A percentile compares a stretch with the other conserved stretches of the same genome.
Conservation (phyloP, 1,139 yeast species). For the Yamadazyma sp. region DNA sequence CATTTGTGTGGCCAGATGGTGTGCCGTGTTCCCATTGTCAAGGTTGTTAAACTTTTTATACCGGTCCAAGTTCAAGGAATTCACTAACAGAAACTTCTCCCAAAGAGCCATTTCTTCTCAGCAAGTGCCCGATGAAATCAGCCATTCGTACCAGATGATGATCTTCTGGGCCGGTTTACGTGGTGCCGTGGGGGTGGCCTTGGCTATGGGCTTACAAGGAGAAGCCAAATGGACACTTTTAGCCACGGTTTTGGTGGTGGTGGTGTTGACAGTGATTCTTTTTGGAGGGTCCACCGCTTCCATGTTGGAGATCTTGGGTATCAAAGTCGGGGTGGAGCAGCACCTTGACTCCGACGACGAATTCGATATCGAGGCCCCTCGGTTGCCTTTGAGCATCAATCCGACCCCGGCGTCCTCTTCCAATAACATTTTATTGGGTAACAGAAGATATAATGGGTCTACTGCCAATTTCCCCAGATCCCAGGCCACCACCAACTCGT, state of each 20-base stretch:
- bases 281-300: constrained; percentile 99
- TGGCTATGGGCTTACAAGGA: constrained; percentile 97
- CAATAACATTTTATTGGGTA: constrained; percentile 25
- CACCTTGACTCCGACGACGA: constrained; percentile 81
- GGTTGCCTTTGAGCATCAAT: constrained; percentile 29
- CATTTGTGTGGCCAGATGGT: constrained; percentile 95
- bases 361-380: constrained; percentile 84
- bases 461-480: constrained; percentile 7
- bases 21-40: constrained; percentile 94
- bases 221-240: constrained; percentile 85
- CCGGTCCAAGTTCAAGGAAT: constrained; percentile 51
- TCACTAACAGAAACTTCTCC: constrained; percentile 31
- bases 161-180: constrained; percentile 99
- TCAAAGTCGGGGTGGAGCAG: constrained; percentile 86
- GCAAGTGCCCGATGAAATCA: constrained; percentile 80
- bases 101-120: constrained; percentile 41
- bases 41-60: constrained; percentile 78
- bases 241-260: constrained; percentile 95
- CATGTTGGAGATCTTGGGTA: constrained; percentile 92
- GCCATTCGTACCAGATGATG: constrained; percentile 97
- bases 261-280: constrained; percentile 89
- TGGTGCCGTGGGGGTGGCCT: constrained; percentile 99
- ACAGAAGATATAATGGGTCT: constrained; percentile 28
- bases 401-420: constrained; percentile 16
- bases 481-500: constrained; percentile 6